Conservation (phyloP, 2,329 filamentous ascomycete species). For the Coniella lustricola region DNA sequence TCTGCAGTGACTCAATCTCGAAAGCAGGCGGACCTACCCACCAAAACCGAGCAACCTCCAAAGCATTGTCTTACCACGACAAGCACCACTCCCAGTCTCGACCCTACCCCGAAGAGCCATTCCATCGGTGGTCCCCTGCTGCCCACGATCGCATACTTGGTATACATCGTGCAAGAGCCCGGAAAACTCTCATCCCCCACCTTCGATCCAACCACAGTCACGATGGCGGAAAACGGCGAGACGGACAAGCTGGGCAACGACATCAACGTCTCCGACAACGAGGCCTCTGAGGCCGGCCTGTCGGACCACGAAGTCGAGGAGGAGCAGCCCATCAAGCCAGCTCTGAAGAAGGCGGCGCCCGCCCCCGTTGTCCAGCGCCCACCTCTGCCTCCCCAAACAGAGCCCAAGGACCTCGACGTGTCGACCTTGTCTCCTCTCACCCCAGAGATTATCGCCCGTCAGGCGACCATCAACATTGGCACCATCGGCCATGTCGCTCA, state of each 20-base stretch:
- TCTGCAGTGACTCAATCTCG: slow-evolving; percentile 6
- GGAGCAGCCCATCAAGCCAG: slow-evolving; percentile 70
- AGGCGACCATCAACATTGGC: slow-evolving; percentile 98
- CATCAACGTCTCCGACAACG: slow-evolving; percentile 58
- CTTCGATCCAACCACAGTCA: slow-evolving; percentile 17
- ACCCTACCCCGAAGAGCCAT: not conserved
- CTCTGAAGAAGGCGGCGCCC: slow-evolving; percentile 70
- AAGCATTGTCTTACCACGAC: slow-evolving; percentile 4
- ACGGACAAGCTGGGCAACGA: slow-evolving; percentile 61
- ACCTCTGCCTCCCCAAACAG: slow-evolving; percentile 75
- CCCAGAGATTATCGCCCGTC: slow-evolving; percentile 92
- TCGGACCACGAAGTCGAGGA: slow-evolving; percentile 51
- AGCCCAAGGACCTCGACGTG: slow-evolving; percentile 83
- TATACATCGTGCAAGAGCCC: not conserved
- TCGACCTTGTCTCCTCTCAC: slow-evolving; percentile 75
- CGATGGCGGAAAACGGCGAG: slow-evolving; percentile 47
- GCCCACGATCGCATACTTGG: not conserved
- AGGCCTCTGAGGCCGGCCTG: slow-evolving; percentile 48
- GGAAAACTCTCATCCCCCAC: slow-evolving; percentile 4
- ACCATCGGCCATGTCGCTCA: slow-evolving; percentile 98
- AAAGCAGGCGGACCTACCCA: slow-evolving; percentile 3
- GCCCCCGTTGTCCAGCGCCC: slow-evolving; percentile 48
- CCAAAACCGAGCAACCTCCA: not conserved
- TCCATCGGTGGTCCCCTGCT: not conserved
- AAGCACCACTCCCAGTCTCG: not conserved